Evolutionary conservation across 768 basidiomycete species (phyloP), one percentile per base, ranked within the genome.

Genomic region (Podaxis pistillaris): DNA sequence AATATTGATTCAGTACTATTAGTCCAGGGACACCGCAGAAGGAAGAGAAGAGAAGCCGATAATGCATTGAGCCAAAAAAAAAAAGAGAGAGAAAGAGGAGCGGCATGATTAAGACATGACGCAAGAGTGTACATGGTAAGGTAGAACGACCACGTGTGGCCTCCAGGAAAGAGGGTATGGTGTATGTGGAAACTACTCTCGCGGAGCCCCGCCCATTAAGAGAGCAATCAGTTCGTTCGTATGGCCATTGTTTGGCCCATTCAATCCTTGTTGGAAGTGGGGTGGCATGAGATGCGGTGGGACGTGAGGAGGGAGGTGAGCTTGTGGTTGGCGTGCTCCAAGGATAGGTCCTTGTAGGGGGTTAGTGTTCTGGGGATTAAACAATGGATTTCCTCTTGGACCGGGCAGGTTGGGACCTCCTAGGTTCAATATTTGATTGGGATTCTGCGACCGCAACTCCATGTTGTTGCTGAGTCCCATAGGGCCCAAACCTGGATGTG

Each of bases 221-320:
- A 94, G 80, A 50, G 91, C 86, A 87, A 94, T 93, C 67, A 94
- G 76, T 71, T 94, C 91, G 64, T 89, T 87, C 49, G 85, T 76
- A 37, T 85, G 83, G 68, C 85, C 86, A 64, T 77, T 84, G 70
- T 76, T 82, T 22, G 78, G 73, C 17, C 76, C 76, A 55, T 79
- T 77, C 30, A 79, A 80, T 75, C 86, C 87, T 68, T 84, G 87
- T 67, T 86, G 89, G 57, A 87, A 77, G 65, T 89, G 86, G 57
- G 83, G 82, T 12, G 81, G 81, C 64, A 85, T 60, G 36, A 56
- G 19, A 12, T 51, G 33, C 46, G 50, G 49, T 44, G 56, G 46
- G 15, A 67, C 60, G 80, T 71, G 66, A 80, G 82, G 12, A 72
- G 81, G 85, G 24, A 87, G 72, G 64, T 86, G 86, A 57, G 83